Base-by-base conservation (phyloP, 805 yeast genomes). In the Candida ascalaphidarum region DNA sequence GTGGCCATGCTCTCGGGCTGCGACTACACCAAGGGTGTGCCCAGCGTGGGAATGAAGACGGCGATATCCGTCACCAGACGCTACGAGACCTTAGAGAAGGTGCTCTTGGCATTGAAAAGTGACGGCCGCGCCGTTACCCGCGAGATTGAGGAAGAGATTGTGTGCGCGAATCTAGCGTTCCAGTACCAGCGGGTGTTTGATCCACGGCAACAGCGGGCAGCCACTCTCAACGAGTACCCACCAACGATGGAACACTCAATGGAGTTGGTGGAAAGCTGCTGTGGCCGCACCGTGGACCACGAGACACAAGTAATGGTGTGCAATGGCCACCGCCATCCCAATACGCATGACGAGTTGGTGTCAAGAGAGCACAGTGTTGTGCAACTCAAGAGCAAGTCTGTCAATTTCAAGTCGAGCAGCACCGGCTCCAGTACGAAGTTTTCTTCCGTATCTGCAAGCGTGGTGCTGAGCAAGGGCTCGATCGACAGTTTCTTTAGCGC, bases 1-100 rank as follows among this genome's bases (percentile, higher is more conserved):
- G 71, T 84, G 55, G 97, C 95, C 2, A 79, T 88, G 40, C 48
- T 92, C 4, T 74, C 95, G n/a, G 99, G 99, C 0, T 92, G 99
- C 56, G 99, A 92, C 52, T 92, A 92, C 46, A 83, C 96, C 0
- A 74, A 74, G 30, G 98, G 99, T 0, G 62, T 92, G 5, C 71
- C 80, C 0, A 79, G 81, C 2, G 65, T 89, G 11, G 99, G 98
- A 0, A 63, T 86, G 7, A 72, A 75, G 25, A 81, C 78, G 16
- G 94, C 96, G 0, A 70, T 81, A 30, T 60, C 57, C 22, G 48
- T 80, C 24, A 76, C 84, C 2, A 61, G 62, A 29, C 61, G 68
- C 31, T 65, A 64, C 41, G 52, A 57, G 14, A 61, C 65, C 2
- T 62, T 78, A 39, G 78, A 77, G 11, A 61, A 72, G 22, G 70